Evolutionary conservation across 1,284 basidiomycete genomes (phyloP), one percentile per base, ranked within the genome.

Genomic region (Hymenochaete sp.): DNA sequence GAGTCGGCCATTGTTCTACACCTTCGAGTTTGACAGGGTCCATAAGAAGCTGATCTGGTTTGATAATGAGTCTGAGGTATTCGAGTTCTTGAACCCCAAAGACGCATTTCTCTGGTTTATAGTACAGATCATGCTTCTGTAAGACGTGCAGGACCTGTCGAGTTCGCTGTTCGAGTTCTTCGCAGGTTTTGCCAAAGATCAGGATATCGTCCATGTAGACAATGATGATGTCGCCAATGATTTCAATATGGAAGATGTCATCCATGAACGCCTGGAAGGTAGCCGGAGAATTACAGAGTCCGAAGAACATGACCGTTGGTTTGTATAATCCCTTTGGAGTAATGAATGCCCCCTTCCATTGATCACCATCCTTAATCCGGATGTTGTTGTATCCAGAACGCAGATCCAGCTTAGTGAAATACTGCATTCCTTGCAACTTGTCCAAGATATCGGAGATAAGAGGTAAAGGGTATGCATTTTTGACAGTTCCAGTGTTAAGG

Each of bases 401-500:
- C 19, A 66, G 56, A 49, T 67, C 61, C 7, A 67, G 51, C 36
- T 57, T 61, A 10, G 57, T 57, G 52, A 62, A 68, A 42, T 56
- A 32, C 13, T 42, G 32, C 5, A 24, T 49, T 9, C 24, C 37
- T 38, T 38, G 14, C n/a, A 38, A 22, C 18, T 38, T 16, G 8
- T 37, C 35, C 8, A 24, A 13, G n/a, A 38, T 14, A 13, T 16
- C 37, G n/a, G 7, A 22, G 46, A 53, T 52, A 28, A 64, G 50
- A 10, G 59, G 52, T 42, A 62, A 19, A 0, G 67, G 66, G 56
- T 70, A 62, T 25, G 57, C 53, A 56, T 68, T 57, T 48, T 67
- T 67, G 37, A 53, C 52, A 3, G 64, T 66, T 41, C 63, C 58
- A 4, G 47, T 45, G 38, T 75, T 75, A 19, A 75, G 57, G 7